Evolutionary conservation across 768 basidiomycete species (phyloP), one percentile per base, ranked within the genome.

Genomic region (Suillus spraguei): DNA sequence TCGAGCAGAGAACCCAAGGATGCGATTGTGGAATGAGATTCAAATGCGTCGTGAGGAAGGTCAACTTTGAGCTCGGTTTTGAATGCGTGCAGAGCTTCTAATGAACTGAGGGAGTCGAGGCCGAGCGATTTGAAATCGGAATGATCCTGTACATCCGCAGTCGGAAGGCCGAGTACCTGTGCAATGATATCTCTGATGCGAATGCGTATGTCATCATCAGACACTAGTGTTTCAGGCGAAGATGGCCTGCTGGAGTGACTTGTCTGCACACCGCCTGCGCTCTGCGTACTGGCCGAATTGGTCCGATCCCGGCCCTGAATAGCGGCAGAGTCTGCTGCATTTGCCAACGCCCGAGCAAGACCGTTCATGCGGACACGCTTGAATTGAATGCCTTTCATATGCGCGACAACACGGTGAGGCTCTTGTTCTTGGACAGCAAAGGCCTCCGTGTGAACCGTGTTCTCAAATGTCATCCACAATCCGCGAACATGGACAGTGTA

Each of bases 61-160:
- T 77, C 70, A 36, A 82, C 64, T n/a, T 75, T 72, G 52, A 81
- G 78, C 55, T 79, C 77, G 5, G 73, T 72, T 63, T 77, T 77
- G 44, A 90, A 67, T 0, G 77, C 77, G 47, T 86, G 81, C 9
- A 83, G 77, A 42, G 81, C 81, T 68, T 91, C 90, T 62, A 90
- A 87, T 2, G 85, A 83, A 32, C 83, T 82, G 60, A 91, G 72
- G 0, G 88, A 90, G 68, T 90, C 88, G n/a, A 90, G 72, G 4
- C 89, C 88, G 16, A 89, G 76, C 0, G 75, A 71, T n/a, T 77
- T 78, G 10, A 91, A 75, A 24, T 84, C 80, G 0, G 73, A 69
- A 14, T 82, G 80, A 35, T 84, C 84, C 1, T 70, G 62, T 35
- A 90, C 76, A 16, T 74, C 69, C 1, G 46, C 4, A 20, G 69